Evolutionary conservation across 2,329 filamentous ascomycete species (phyloP), one percentile per base, ranked within the genome.

Genomic region (Immersiporthe knoxdaviesiana): DNA sequence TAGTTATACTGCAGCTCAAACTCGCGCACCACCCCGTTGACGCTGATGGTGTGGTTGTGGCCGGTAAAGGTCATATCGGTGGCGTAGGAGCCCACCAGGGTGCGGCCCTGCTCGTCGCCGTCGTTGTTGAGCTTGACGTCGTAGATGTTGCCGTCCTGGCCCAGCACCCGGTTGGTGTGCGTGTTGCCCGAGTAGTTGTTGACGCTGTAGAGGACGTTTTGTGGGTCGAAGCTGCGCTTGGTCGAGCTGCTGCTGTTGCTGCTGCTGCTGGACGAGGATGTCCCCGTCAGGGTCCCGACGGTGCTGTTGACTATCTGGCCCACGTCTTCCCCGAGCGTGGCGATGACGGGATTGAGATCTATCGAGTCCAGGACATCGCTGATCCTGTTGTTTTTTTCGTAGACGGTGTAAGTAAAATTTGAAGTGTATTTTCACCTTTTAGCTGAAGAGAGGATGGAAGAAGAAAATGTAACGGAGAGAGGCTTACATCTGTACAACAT

Each of bases 301-400:
- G 75, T 75, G 70, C 77, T 79, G 75, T 84, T 83, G 72, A 87
- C 79, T 68, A 88, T 82, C 63, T 80, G 78, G 56, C 79, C 78
- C 18, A 88, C 76, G 30, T 81, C 81, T 59, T 84, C 79, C 32
- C 86, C 85, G 1, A 88, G 79, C 16, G 85, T 86, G 0, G 84
- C 86, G 52, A 88, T 79, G 69, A 89, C 79, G 41, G 87, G 87
- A 74, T 90, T 90, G 27, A 89, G 79, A 73, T 90, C 88, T 67
- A 90, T 83, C 37, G 84, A 87, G 67, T 82, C 79, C 30, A 90
- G 81, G 3, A 88, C 85, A 73, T 88, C 83, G 74, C 83, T 82
- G 58, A 90, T 82, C 69, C 66, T 71, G 35, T 3, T 54, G 27
- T 44, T 44, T 3, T 54, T 54, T 44, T 44, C 5, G 7, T 3